Evolutionary conservation across 1,284 basidiomycete genomes (phyloP).

Genomic region (Singerocomus inundabilis): DNA sequence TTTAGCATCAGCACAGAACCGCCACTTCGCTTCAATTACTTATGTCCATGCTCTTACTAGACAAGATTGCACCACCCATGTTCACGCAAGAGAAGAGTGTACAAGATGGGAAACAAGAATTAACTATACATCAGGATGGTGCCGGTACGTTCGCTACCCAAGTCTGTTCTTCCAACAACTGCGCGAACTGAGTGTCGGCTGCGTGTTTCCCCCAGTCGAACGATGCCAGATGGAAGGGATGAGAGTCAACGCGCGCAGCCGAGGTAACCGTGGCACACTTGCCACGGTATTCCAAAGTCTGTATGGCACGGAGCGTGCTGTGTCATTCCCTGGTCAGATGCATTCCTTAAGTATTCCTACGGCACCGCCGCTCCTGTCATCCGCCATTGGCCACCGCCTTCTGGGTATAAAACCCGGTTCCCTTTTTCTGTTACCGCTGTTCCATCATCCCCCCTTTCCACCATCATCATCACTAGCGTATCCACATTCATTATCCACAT

Average conservation of each 20-base stretch:
- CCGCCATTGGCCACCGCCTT: slow-evolving; percentile 22
- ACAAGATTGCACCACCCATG: too few relatives aligned
- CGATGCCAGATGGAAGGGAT: background rate
- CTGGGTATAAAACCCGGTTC: slow-evolving; percentile 24
- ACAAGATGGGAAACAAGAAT: too few relatives aligned
- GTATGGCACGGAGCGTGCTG: background rate
- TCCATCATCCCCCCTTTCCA: slow-evolving; percentile 2
- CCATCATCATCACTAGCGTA: slow-evolving; percentile 14
- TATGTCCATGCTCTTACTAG: too few relatives aligned
- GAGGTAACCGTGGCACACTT: background rate
- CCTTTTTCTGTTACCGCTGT: background rate
- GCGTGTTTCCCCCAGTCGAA: background rate
- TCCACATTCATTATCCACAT: slow-evolving; percentile 31
- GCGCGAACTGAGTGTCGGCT: background rate
- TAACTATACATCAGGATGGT: background rate
- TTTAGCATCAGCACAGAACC: too few relatives aligned
- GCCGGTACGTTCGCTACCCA: too few relatives aligned
- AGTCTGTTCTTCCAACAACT: background rate
- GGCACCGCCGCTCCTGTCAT: slow-evolving; percentile 22
- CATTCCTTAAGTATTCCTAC: slow-evolving; percentile 14
- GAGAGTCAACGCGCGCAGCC: background rate
- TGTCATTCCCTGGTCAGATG: too few relatives aligned
- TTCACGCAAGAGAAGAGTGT: background rate
- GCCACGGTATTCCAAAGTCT: slow-evolving; percentile 5
- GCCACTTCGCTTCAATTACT: too few relatives aligned